These are phyloP conservation scores for Hippophae gyantsensis DNA, from an alignment of 306 rosid genomes.

Conservation along the genomic window DNA sequence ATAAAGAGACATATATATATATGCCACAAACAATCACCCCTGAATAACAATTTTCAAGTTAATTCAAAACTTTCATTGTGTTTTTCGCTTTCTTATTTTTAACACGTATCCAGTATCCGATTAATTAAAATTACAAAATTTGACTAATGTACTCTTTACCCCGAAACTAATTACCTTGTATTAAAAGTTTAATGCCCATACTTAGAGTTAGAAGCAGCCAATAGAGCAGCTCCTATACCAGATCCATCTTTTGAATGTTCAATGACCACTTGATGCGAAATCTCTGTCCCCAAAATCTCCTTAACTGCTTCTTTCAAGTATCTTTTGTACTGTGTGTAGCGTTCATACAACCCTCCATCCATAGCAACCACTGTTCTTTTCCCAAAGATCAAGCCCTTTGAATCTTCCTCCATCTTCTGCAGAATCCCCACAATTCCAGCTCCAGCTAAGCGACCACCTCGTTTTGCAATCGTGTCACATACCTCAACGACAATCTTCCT, in stretches of 20 bases:
- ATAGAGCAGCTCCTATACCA: slow-evolving; percentile 87
- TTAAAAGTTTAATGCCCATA: slow-evolving; percentile 34
- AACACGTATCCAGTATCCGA: not conserved
- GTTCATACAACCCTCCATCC: slow-evolving; percentile 84
- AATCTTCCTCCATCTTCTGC: slow-evolving; percentile 75
- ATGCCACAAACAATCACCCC: no score
- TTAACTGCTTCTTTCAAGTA: slow-evolving; percentile 49
- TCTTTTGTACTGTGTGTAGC: slow-evolving; percentile 71
- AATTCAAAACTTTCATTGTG: not conserved
- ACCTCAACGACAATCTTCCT: slow-evolving; percentile 72
- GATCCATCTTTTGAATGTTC: slow-evolving; percentile 84
- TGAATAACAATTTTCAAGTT: no score
- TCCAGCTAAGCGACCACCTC: slow-evolving; percentile 92
- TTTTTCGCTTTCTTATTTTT: not conserved
- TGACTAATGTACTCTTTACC: not conserved
- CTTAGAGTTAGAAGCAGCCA: slow-evolving; percentile 86
- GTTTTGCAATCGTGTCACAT: slow-evolving; percentile 65
- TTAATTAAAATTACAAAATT: not conserved
- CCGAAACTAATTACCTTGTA: not conserved
- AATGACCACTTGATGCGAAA: slow-evolving; percentile 48
- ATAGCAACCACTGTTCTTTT: slow-evolving; percentile 85
- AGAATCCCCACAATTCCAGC: slow-evolving; percentile 90
- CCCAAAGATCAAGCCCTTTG: slow-evolving; percentile 46
- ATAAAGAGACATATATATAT: no score
- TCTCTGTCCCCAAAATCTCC: slow-evolving; percentile 56